Evolutionary conservation across 192 early-diverging fungal species (phyloP), one percentile per base, ranked within the genome.

Genomic region (Backusella tarrabulga): DNA sequence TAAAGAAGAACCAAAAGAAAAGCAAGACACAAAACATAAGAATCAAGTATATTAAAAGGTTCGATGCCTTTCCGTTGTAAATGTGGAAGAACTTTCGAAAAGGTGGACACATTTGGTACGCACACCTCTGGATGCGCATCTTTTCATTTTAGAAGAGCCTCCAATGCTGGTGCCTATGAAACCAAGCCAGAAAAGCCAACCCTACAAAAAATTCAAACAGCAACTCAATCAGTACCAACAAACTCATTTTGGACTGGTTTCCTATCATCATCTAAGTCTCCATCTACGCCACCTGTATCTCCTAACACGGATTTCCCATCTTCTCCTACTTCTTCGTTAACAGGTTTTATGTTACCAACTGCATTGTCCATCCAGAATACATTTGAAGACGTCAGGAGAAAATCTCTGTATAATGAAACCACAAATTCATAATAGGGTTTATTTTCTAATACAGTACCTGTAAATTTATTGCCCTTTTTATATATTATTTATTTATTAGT

Each of bases 81-180:
- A 78, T 84, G 83, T 72, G 83, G 83, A 72, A 77, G 77, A 79
- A 84, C 83, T 21, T 84, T 81, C 73, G 83, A 84, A 69, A 80
- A 80, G 68, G 68, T 74, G 2, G 83, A 84, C 68, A 69, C 83
- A 1, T 84, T 84, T 74, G 73, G 76, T 14, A 66, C 73, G 26
- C 83, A 84, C 60, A 81, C 83, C 1, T 84, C 79, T 34, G 71
- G 76, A 26, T 84, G 83, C 70, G 76, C 83, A n/a, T 71, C 72
- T n/a, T 84, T 84, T 71, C 83, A 84, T 41, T 63, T 52, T 34
- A 67, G 77, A 44, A 68, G 76, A 23, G 71, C 77, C 50, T 76
- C 79, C 67, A 67, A 78, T 56, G 76, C 78, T 26, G 56, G 56
- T 63, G 26, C 11, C 4, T 63, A 63, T 63, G 56, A 63, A 29